Evolutionary conservation across 352 stramenopile species (phyloP).

Genomic region (Aphanomyces euteiches): DNA sequence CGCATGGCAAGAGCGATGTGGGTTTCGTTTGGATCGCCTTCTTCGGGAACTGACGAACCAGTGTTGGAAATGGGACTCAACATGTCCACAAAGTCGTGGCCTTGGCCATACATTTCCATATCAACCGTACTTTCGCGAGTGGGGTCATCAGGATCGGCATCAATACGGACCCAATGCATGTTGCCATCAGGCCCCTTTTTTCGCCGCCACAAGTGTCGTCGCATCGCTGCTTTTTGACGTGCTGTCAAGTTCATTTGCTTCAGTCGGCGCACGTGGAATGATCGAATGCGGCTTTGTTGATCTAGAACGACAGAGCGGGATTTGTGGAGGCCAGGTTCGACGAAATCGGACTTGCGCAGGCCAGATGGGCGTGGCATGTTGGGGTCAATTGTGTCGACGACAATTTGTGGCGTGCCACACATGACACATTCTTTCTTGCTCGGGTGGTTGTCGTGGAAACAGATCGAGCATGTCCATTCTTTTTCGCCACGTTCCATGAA

Average conservation of each 20-base stretch:
- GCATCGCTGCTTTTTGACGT: constrained; percentile 71
- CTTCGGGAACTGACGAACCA: constrained; percentile 47
- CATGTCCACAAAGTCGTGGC: constrained; percentile 32
- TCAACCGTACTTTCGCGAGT: constrained; percentile 26
- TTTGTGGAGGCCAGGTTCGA: constrained; percentile 33
- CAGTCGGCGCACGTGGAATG: constrained; percentile 77
- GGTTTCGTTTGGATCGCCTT: constrained; percentile 43
- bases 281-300: constrained; percentile 73
- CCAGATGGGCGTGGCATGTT: constrained; percentile 60
- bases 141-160: constrained; percentile 36
- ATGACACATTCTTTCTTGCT: constrained; percentile 77
- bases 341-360: constrained; percentile 56
- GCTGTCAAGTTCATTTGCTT: constrained; percentile 84
- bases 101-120: constrained; percentile 33
- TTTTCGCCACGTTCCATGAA: constrained; percentile 76
- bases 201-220: constrained; percentile 68
- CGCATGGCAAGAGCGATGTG: constrained; percentile 70
- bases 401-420: constrained; percentile 70
- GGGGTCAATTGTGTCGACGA: constrained; percentile 38
- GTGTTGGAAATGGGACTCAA: constrained; percentile 23
- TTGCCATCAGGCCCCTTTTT: constrained; percentile 66
- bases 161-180: constrained; percentile 80
- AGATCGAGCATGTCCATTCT: constrained; percentile 84
- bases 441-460: constrained; percentile 85
- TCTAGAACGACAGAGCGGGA: constrained; percentile 72